phyloP scores from a whole-genome alignment of 305 asterid species.

The Rubia tinctorum region DNA sequence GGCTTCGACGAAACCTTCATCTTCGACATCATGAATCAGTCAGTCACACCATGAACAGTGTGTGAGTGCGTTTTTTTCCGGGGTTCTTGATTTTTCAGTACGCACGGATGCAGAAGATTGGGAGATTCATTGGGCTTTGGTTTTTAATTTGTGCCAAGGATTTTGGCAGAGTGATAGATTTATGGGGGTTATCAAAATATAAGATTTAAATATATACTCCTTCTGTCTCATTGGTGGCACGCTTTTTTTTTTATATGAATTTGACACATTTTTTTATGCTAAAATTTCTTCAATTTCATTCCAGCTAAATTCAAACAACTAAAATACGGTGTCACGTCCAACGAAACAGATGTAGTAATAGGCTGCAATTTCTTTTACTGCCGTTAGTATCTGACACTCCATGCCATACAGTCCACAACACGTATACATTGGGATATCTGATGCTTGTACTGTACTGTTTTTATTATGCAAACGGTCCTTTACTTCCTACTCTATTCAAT shows the following conservation, averaged over 20 bases:
- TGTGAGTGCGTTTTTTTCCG: too few species aligned
- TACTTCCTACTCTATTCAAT: neutral
- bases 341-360: too few species aligned
- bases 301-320: too few species aligned
- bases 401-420: neutral
- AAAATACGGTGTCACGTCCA: too few species aligned
- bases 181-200: constrained; percentile 12
- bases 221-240: too few species aligned
- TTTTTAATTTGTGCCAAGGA: constrained; percentile 9
- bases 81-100: too few species aligned
- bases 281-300: too few species aligned
- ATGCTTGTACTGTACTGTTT: neutral
- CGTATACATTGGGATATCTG: neutral
- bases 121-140: constrained; percentile 4
- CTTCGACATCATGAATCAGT: neutral
- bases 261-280: too few species aligned
- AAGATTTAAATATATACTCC: neutral
- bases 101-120: too few species aligned
- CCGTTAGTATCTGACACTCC: neutral
- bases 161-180: too few species aligned
- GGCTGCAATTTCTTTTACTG: neutral
- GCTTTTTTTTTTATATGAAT: too few species aligned
- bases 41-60: neutral
- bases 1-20: constrained; percentile 57
- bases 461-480: neutral